phyloP scores from a whole-genome alignment of 495 filamentous ascomycete species.

The Aspergillus cristatus region DNA sequence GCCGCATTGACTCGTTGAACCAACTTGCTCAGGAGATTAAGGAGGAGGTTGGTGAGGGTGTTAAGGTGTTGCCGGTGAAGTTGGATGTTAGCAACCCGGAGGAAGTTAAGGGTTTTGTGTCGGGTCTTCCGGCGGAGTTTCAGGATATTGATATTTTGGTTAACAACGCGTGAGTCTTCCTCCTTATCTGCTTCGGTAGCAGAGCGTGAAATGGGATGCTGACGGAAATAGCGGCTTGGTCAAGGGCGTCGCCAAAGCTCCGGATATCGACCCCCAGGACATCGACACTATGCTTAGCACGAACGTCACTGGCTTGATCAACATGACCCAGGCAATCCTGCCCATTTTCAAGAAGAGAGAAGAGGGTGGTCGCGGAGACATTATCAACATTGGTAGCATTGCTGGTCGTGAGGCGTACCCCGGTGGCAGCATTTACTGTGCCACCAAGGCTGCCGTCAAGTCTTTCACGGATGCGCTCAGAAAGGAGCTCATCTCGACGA shows the following conservation, averaged over 20 bases:
- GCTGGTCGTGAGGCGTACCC: conserved; percentile 85
- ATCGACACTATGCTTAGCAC: conserved; percentile 82
- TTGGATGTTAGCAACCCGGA: conserved; percentile 79
- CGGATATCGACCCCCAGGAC: conserved; percentile 73
- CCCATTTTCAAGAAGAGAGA: conserved; percentile 72
- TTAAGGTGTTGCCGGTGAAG: conserved; percentile 71
- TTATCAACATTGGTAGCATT: conserved; percentile 95
- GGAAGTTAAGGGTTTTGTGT: conserved; percentile 68
- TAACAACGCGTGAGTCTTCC: conserved; percentile 79
- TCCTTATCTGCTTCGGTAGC: conserved; percentile 5
- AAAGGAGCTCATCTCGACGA: conserved; percentile 77
- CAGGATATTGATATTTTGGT: conserved; percentile 83
- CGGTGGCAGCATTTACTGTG: conserved; percentile 93
- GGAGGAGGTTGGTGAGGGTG: conserved; percentile 69
- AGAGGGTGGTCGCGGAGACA: conserved; percentile 77
- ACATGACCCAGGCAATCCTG: conserved; percentile 92
- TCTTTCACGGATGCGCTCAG: conserved; percentile 83
- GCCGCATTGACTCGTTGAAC: conserved; percentile 68
- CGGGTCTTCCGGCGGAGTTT: conserved; percentile 68
- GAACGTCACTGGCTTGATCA: conserved; percentile 90
- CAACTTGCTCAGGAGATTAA: conserved; percentile 70
- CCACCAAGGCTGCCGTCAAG: conserved; percentile 87
- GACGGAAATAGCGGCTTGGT: conserved; percentile 59
- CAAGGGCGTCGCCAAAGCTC: conserved; percentile 78
- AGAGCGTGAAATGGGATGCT: no score